These are phyloP conservation scores for Carallia pectinifolia DNA, from an alignment of 345 rosid genomes.

Conservation along the genomic window DNA sequence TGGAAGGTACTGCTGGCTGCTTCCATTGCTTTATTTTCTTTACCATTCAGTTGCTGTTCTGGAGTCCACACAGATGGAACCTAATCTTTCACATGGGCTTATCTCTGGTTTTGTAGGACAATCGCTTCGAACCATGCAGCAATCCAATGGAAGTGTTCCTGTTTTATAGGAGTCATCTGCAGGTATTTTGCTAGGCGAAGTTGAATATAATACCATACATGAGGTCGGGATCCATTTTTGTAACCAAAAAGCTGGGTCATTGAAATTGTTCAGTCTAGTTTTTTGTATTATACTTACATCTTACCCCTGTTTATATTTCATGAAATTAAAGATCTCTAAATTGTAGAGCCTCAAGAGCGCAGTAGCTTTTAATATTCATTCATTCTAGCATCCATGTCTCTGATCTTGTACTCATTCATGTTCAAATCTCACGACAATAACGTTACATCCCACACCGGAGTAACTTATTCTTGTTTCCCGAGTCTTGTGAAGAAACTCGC, in stretches of 20 bases:
- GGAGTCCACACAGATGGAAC: neutral
- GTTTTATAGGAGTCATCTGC: conserved; percentile 39
- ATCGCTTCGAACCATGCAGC: conserved; percentile 37
- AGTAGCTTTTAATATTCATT: neutral
- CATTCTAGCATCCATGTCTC: too few relatives aligned
- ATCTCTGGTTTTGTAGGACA: conserved; percentile 36
- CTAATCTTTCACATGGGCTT: neutral
- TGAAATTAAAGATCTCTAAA: conserved; percentile 18
- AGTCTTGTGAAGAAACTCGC: neutral
- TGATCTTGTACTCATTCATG: neutral
- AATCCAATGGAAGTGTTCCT: conserved; percentile 47
- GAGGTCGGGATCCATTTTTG: conserved; percentile 47
- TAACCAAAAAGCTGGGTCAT: conserved; percentile 20
- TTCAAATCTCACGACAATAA: neutral
- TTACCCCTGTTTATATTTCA: conserved; percentile 25
- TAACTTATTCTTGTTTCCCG: neutral
- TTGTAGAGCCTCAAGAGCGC: neutral
- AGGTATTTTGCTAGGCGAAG: conserved; percentile 25
- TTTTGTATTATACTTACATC: conserved; percentile 17
- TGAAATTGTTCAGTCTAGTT: conserved; percentile 27
- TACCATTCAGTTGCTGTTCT: neutral
- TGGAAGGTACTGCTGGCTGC: neutral
- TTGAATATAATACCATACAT: conserved; percentile 33
- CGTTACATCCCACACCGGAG: neutral
- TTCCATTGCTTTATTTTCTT: neutral